A percentile compares a stretch with the other conserved stretches of the same genome.
Evolutionary conservation across 106 monocot genomes (phyloP).

Genomic region (Phalaenopsis equestris): DNA sequence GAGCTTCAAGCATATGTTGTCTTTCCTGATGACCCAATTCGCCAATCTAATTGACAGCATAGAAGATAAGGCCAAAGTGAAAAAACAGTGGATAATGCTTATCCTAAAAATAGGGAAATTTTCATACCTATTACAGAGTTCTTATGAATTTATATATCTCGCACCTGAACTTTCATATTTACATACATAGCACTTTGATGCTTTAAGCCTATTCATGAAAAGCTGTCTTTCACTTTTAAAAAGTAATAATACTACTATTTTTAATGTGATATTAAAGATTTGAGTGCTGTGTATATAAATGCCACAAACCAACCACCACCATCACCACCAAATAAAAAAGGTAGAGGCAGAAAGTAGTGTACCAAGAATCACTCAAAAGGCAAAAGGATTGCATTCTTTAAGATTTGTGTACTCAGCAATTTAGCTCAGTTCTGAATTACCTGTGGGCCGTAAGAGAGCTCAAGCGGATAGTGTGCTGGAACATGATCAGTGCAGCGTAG

Average conservation of each 20-base stretch:
- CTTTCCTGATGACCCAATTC: constrained; percentile 49
- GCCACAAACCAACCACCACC: no score
- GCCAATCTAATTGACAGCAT: constrained; percentile 49
- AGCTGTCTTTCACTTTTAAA: no score
- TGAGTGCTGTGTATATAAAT: no score
- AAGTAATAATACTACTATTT: no score
- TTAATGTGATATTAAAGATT: no score
- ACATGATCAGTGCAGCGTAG: constrained; percentile 70
- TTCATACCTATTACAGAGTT: no score
- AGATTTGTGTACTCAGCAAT: neutral
- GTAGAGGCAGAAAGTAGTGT: neutral
- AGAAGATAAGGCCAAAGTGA: neutral
- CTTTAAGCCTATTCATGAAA: no score
- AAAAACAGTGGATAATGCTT: neutral
- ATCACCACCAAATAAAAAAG: neutral
- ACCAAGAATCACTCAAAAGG: neutral
- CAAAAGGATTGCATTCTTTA: neutral
- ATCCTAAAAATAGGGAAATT: no score
- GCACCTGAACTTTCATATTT: no score
- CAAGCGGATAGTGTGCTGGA: constrained; percentile 54
- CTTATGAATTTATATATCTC: no score
- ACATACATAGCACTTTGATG: no score
- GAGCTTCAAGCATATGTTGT: constrained; percentile 50
- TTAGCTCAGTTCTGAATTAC: constrained; percentile 22
- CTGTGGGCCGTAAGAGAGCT: constrained; percentile 94